phyloP scores from a whole-genome alignment of 768 basidiomycete species.

The Tubosaeta brunneosetosa region DNA sequence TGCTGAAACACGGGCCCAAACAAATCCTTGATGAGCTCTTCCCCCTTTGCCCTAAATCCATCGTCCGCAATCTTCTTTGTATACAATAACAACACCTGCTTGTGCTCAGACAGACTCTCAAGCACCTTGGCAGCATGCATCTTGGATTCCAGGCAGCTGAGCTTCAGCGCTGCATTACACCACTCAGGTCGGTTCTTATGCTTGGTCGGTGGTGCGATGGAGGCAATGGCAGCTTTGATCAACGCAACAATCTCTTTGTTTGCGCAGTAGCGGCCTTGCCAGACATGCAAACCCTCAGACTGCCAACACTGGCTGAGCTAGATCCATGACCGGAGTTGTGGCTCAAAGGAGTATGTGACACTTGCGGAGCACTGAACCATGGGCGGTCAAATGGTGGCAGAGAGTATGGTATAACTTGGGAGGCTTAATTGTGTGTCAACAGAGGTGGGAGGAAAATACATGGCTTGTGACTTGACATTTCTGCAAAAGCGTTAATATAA shows the following conservation, averaged over 20 bases:
- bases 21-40: conserved; percentile 87
- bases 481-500: conserved; percentile 37
- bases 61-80: conserved; percentile 86
- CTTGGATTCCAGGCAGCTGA: conserved; percentile 85
- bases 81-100: conserved; percentile 67
- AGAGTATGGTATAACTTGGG: conserved; percentile 57
- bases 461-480: conserved; percentile 66
- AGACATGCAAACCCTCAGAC: conserved; percentile 75
- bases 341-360: conserved; percentile 76
- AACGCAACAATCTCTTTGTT: conserved; percentile 52
- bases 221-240: conserved; percentile 53
- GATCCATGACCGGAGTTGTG: conserved; percentile 60
- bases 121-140: conserved; percentile 69
- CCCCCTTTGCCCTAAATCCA: conserved; percentile 81
- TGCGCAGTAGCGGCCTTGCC: conserved; percentile 66
- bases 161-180: conserved; percentile 79
- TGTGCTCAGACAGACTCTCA: conserved; percentile 84
- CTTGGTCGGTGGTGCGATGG: conserved; percentile 32
- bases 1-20: conserved; percentile 89
- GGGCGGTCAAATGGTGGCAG: conserved; percentile 67
- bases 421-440: conserved; percentile 53
- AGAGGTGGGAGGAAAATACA: conserved; percentile 63
- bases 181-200: conserved; percentile 59
- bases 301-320: conserved; percentile 82
- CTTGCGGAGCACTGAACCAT: conserved; percentile 74